Evolutionary conservation across 495 filamentous ascomycete genomes (phyloP), one percentile per base, ranked within the genome.

Genomic region (Penicillium lividum): DNA sequence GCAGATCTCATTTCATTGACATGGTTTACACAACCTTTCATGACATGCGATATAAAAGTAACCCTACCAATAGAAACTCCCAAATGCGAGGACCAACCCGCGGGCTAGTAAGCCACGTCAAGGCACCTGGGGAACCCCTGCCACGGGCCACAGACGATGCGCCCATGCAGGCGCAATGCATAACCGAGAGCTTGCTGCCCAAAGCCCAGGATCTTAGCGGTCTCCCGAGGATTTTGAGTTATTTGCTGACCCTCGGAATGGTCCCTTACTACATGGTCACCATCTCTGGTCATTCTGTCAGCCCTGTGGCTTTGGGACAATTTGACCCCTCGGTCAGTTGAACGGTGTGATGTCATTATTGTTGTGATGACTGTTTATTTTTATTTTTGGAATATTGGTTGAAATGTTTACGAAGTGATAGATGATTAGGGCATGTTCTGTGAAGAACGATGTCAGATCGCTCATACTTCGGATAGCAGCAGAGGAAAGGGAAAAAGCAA

Each of bases 401-500:
- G 1, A 22, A 22, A 22, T 22, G 22, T 22, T 22, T 22, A 22
- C 1, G 22, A 22, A 22, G 22, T 22, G 22, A 22, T 22, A 22
- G 22, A 22, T 22, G 22, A 22, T 22, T 22, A 22, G 22, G 22
- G 22, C 22, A 22, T 22, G 22, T 22, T 22, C 22, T 22, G 22
- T 22, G 22, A 22, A 22, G 2, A 2, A 22, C 22, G 22, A 38
- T 54, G 40, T 54, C 25, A 42, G 51, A 54, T 44, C 25, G 56
- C 47, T 58, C 46, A 50, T 58, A 55, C 58, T 53, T 55, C 62
- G 62, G 62, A 33, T 58, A 55, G 52, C 54, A 61, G 56, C 62
- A 65, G 52, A 51, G 48, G 29, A n/a, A n/a, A 48, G n/a, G 25
- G 25, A 49, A 63, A 60, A 65, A 59, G 58, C 62, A 61, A 59